phyloP scores from a whole-genome alignment of 2,329 filamentous ascomycete genomes.

The Cytospora chrysosperma region DNA sequence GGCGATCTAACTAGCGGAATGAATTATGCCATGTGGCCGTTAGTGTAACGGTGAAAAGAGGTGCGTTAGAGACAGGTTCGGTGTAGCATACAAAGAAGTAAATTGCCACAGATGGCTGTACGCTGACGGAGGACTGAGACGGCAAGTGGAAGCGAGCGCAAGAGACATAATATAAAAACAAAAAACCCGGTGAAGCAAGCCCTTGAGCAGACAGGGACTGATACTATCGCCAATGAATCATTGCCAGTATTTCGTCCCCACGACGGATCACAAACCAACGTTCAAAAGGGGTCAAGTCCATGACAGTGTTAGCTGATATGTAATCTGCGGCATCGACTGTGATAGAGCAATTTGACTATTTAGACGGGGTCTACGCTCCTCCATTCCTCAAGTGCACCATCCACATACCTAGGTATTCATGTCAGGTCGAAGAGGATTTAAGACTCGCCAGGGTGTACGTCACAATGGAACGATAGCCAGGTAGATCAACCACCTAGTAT shows the following conservation, averaged over 20 bases:
- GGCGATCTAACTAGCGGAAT: conserved; percentile 12
- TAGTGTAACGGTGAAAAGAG: conserved; percentile 5
- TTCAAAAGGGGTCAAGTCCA: not conserved
- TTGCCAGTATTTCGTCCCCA: not conserved
- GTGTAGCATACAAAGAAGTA: not conserved
- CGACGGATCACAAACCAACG: not conserved
- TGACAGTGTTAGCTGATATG: not conserved
- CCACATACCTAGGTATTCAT: too few relatives aligned
- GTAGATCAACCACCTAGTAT: too few relatives aligned
- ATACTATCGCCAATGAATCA: not conserved
- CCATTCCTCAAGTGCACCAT: too few relatives aligned
- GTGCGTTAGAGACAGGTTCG: conserved; percentile 16
- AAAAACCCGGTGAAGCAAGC: not conserved
- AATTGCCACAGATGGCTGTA: not conserved
- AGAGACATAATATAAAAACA: not conserved
- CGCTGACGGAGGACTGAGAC: not conserved
- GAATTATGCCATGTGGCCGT: conserved; percentile 19
- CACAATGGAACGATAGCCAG: not conserved
- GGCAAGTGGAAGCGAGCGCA: not conserved
- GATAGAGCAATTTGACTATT: not conserved
- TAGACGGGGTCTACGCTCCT: not conserved
- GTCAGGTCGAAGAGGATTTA: not conserved
- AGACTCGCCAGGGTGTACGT: not conserved
- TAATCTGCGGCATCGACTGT: not conserved
- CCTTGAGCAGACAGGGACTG: not conserved